A percentile compares a stretch with the other conserved stretches of the same genome.
Conservation (phyloP, 768 basidiomycete species). For the Paxillus rubicundulus region DNA sequence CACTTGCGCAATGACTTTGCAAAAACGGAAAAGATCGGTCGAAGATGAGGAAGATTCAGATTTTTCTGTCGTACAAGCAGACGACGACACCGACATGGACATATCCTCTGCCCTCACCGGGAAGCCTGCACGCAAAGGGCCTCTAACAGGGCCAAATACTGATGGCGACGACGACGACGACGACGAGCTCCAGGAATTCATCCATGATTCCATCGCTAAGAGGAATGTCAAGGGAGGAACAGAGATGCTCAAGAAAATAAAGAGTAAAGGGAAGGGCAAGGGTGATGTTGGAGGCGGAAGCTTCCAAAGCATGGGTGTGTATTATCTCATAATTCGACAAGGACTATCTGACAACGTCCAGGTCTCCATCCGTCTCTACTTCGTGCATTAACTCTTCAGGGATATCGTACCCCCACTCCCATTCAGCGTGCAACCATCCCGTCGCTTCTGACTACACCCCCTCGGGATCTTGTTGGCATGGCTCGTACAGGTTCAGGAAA, state of each 20-base stretch:
- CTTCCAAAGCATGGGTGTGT: conserved; percentile 93
- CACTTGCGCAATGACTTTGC: conserved; percentile 20
- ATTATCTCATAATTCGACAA: not conserved
- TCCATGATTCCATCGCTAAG: conserved; percentile 67
- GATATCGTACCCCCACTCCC: conserved; percentile 92
- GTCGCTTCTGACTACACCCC: conserved; percentile 75
- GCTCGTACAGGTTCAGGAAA: conserved; percentile 98
- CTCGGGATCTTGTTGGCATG: conserved; percentile 95
- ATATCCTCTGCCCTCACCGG: conserved; percentile 60
- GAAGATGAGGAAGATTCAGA: conserved; percentile 10
- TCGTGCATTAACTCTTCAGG: conserved; percentile 84
- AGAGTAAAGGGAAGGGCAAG: conserved; percentile 68
- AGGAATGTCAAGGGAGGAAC: conserved; percentile 74
- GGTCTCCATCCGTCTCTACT: conserved; percentile 83
- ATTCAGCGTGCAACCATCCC: conserved; percentile 93
- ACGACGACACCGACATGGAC: conserved; percentile 58
- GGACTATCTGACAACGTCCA: conserved; percentile 27
- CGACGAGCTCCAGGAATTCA: conserved; percentile 61
- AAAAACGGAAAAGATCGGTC: conserved; percentile 32
- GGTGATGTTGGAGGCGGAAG: conserved; percentile 89
- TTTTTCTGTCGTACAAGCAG: conserved; percentile 9
- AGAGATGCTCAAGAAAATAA: conserved; percentile 72
- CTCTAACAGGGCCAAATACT: not conserved
- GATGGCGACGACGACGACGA: conserved; percentile 40
- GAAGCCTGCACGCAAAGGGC: conserved; percentile 33